phyloP scores from a whole-genome alignment of 2,329 filamentous ascomycete genomes.

The Fusarium stilboides region DNA sequence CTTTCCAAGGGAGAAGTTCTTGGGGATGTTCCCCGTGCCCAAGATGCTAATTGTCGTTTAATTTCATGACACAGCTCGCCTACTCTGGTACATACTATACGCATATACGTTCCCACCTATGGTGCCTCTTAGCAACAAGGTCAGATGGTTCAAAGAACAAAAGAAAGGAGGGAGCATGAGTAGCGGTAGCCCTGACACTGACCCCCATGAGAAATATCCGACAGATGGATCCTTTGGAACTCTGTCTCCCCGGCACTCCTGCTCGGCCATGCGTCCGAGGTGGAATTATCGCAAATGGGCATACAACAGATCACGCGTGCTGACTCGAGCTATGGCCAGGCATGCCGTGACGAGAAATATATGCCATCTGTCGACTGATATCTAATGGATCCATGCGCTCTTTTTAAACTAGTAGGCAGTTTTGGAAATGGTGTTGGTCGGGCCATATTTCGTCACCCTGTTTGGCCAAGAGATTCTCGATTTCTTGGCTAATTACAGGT shows the following conservation, averaged over 20 bases:
- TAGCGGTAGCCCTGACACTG: not conserved
- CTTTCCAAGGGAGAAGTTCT: constrained; percentile 2
- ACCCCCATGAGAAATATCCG: constrained; percentile 1
- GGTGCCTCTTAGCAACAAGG: not conserved
- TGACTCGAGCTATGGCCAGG: constrained; percentile 24
- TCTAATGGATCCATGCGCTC: constrained; percentile 5
- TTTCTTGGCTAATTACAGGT: constrained; percentile 33
- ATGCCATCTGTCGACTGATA: constrained; percentile 13
- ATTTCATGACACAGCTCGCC: not conserved
- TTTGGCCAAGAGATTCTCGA: constrained; percentile 20
- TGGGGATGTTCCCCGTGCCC: not conserved
- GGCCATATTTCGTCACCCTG: constrained; percentile 29
- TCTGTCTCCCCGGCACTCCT: not conserved
- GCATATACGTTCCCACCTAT: not conserved
- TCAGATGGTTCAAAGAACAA: not conserved
- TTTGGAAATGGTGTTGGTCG: constrained; percentile 17
- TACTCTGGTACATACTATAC: not conserved
- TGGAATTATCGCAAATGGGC: not conserved
- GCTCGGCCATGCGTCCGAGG: not conserved
- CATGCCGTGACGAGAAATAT: not conserved
- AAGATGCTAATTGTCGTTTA: not conserved
- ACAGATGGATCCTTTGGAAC: not conserved
- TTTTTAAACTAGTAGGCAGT: constrained; percentile 9
- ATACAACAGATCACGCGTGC: constrained; percentile 10
- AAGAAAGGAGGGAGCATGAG: not conserved